Base-by-base conservation (phyloP, 2,329 filamentous ascomycete species). In the Trichoderma sp. region DNA sequence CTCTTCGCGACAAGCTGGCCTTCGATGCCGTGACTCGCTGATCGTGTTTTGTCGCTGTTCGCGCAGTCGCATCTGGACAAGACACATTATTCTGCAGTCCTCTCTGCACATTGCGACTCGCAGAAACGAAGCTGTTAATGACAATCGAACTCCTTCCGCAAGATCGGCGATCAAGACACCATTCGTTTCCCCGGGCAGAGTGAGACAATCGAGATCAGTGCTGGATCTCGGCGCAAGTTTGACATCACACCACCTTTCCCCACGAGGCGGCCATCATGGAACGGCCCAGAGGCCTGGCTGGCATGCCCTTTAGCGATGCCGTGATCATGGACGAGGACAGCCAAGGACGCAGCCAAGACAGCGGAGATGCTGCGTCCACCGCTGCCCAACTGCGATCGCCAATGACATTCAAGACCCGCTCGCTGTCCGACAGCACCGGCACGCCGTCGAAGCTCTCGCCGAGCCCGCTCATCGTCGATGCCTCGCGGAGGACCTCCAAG, bases 341-440 rank as follows among this genome's bases (percentile, higher is more conserved):
- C 37, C 57, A 68, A 53, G 65, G 63, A 40, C 53, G 14, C 37
- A 33, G 47, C 24, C 68, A 61, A 29, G 57, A 68, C 29, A 58
- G 37, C 35, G 29, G 33, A 35, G 55, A 60, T 37, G 13, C 5
- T 53, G 68, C 61, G 40, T 56, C 69, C 37, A 47, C 68, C 47
- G 63, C 52, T 58, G 70, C 70, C 61, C 67, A 74, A 61, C 75
- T 72, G 56, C 74, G 77, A 68, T 83, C 84, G 70, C 83, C 84
- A 49, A 75, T 82, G 70, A 77, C 80, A 69, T 77, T 80, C 68
- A 91, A 88, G 78, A 83, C 86, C 49, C 83, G 89, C 71, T 91
- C 89, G 61, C 79, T 92, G 70, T 91, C 90, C 5, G 90, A 92
- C 77, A 87, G 88, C 58, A 84, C 83, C 71, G 81, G 81, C 71